These are phyloP conservation scores for Furcasterigmium furcatum DNA, from an alignment of 2,329 filamentous ascomycete genomes.

Conservation along the genomic window DNA sequence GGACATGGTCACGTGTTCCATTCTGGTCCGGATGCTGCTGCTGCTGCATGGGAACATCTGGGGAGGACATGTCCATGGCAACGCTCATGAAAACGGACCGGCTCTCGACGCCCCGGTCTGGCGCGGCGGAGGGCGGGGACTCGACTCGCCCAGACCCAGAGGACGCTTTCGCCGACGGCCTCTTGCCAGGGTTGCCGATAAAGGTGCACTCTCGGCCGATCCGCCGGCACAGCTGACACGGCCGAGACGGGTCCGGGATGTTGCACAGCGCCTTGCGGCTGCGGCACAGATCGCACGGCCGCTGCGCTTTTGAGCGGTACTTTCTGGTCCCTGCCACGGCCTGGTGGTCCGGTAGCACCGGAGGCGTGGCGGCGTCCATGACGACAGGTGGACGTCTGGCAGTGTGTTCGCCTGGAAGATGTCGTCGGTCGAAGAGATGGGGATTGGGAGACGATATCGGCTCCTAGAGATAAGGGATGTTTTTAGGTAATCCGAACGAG, in stretches of 20 bases:
- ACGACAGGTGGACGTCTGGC: too few relatives aligned
- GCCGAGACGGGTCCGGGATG: slow-evolving; percentile 18
- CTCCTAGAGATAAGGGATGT: too few relatives aligned
- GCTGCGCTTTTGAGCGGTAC: slow-evolving; percentile 17
- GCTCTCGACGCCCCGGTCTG: neutral
- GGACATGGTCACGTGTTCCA: neutral
- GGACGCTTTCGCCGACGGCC: neutral
- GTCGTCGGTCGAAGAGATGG: too few relatives aligned
- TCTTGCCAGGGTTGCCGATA: slow-evolving; percentile 13
- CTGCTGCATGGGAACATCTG: neutral
- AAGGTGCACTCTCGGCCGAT: slow-evolving; percentile 18
- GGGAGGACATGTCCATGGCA: neutral
- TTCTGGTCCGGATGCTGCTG: neutral
- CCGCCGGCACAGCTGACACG: slow-evolving; percentile 18
- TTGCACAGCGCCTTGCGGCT: slow-evolving; percentile 20
- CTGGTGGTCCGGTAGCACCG: neutral
- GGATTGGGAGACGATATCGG: too few relatives aligned
- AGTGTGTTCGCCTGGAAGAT: too few relatives aligned
- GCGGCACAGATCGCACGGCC: slow-evolving; percentile 17
- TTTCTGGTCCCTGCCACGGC: slow-evolving; percentile 5
- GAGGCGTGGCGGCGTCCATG: too few relatives aligned
- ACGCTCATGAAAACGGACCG: neutral
- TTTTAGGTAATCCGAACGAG: too few relatives aligned
- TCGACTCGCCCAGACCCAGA: neutral
- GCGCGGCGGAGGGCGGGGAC: neutral